phyloP scores from a whole-genome alignment of 345 rosid species.

The Psidium guajava region DNA sequence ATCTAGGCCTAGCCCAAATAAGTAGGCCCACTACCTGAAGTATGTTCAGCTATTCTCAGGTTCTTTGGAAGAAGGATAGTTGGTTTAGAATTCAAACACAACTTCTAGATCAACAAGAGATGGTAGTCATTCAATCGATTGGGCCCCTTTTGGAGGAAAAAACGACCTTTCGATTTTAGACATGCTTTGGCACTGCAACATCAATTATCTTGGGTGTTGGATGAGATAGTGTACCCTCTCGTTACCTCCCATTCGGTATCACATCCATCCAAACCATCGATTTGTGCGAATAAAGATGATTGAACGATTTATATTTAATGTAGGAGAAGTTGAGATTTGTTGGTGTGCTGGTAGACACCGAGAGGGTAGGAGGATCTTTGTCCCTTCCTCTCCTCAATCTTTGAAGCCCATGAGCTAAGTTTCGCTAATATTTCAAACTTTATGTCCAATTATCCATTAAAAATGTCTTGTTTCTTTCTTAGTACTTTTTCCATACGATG shows the following conservation, averaged over 20 bases:
- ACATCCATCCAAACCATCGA: neutral
- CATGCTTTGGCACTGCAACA: neutral
- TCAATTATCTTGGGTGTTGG: neutral
- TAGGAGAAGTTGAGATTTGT: neutral
- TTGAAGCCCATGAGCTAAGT: neutral
- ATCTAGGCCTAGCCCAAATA: too few species aligned
- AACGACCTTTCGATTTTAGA: neutral
- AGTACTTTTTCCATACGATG: neutral
- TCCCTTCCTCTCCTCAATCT: neutral
- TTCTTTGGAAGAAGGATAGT: neutral
- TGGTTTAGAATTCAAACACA: neutral
- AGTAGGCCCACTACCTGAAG: neutral
- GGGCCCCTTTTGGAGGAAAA: neutral
- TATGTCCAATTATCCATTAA: neutral
- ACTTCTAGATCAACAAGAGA: neutral
- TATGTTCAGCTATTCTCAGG: neutral
- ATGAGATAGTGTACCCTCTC: neutral
- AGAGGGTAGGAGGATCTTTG: neutral
- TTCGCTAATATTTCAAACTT: fast-evolving
- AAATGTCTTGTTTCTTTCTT: neutral
- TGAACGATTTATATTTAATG: neutral
- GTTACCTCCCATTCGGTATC: neutral
- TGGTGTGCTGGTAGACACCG: neutral
- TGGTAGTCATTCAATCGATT: neutral
- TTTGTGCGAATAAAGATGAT: neutral